Evolutionary conservation across 495 filamentous ascomycete species (phyloP), one percentile per base, ranked within the genome.

Genomic region (Bacidia gigantensis): DNA sequence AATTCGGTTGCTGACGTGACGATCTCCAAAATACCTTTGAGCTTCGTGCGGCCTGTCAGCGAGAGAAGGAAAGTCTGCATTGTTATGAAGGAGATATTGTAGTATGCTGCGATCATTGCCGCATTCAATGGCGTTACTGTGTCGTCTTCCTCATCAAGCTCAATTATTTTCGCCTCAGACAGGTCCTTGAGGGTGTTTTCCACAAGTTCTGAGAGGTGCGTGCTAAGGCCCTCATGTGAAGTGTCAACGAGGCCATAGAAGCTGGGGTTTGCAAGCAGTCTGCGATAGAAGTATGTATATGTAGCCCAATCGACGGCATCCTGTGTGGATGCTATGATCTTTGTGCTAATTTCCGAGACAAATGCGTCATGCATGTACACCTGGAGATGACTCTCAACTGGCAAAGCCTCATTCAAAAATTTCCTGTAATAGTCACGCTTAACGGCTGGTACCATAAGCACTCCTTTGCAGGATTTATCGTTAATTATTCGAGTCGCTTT

Each of bases 11-110:
- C 93, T 18, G 92, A 93, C 0, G 92, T 96, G 58, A 97, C 83
- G 58, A 99, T 97, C 64, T 99, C 92, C 47, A 99, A 70, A 26
- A 99, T 92, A 39, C 85, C 86, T 73, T 96, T 97, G 52, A 97
- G 78, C 69, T 94, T 96, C 2, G 87, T 95, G 52, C 82, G 84
- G 40, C 77, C 80, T 1, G 76, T 87, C 25, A 99, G 72, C 21
- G 93, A 97, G n/a, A 97, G 74, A n/a, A 97, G 72, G 76, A 97
- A 94, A 3, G 93, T 99, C 68, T 99, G 89, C 92, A 97, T 97
- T 21, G 92, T 99, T 67, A 95, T 84, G 69, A 96, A 95, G 17
- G 93, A 97, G 56, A 99, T 95, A 65, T 96, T 96, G 76, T 97
- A 99, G 70, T 97, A 97, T 2, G 92, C 88, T 5, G 87, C 89